phyloP scores from a whole-genome alignment of 2,329 filamentous ascomycete species.

The Exophiala calicioides region DNA sequence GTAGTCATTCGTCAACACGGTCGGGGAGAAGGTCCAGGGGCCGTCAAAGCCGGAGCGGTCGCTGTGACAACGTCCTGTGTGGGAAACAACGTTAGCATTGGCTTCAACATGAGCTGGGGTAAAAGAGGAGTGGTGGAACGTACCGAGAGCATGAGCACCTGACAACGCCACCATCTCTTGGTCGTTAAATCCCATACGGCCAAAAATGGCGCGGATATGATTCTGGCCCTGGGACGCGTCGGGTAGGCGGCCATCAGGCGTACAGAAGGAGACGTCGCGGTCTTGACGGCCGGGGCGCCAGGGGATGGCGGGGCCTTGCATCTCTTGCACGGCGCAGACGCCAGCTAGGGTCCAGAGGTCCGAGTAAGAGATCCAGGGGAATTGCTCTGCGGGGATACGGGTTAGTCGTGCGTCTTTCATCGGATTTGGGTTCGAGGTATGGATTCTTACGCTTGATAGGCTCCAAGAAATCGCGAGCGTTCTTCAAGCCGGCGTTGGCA shows the following conservation, averaged over 20 bases:
- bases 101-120: neutral
- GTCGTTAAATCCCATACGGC: slow-evolving; percentile 97
- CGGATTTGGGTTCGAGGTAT: no score
- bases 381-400: slow-evolving; percentile 62
- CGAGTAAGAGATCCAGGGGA: slow-evolving; percentile 95
- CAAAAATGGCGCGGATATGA: slow-evolving; percentile 89
- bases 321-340: slow-evolving; percentile 86
- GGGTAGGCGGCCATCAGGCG: slow-evolving; percentile 86
- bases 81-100: neutral
- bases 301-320: slow-evolving; percentile 83
- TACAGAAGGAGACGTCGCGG: slow-evolving; percentile 78
- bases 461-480: slow-evolving; percentile 88
- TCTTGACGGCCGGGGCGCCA: slow-evolving; percentile 86
- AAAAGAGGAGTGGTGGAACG: neutral
- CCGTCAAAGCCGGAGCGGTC: slow-evolving; percentile 86
- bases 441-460: slow-evolving; percentile 72
- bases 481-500: slow-evolving; percentile 86
- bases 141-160: slow-evolving; percentile 80
- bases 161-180: slow-evolving; percentile 90
- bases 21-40: slow-evolving; percentile 90
- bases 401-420: no score
- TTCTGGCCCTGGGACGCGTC: slow-evolving; percentile 75
- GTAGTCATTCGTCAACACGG: slow-evolving; percentile 91
- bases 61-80: slow-evolving; percentile 70
- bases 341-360: slow-evolving; percentile 95